phyloP scores from a whole-genome alignment of 202 grass and related monocot species.

The Carex arenaria region DNA sequence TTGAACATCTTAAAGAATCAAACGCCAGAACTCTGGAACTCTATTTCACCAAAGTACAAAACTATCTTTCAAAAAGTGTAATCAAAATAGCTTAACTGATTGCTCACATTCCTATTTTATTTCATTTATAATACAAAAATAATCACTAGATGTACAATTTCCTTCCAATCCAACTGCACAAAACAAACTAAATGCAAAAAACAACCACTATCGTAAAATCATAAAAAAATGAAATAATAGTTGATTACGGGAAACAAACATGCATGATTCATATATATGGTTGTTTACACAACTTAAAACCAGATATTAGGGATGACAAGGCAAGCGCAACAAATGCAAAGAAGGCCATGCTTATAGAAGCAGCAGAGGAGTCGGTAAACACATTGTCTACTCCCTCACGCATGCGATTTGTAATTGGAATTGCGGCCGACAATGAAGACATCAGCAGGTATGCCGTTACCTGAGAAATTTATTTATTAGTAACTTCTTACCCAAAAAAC shows the following conservation, averaged over 20 bases:
- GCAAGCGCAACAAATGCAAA: slow-evolving; percentile 73
- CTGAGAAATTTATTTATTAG: slow-evolving; percentile 26
- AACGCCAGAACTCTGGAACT: background rate
- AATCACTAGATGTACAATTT: background rate
- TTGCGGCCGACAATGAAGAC: slow-evolving; percentile 74
- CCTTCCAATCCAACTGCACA: background rate
- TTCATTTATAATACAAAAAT: background rate
- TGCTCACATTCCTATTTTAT: background rate
- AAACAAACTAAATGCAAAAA: background rate
- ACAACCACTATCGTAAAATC: slow-evolving; percentile 6
- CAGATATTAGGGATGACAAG: slow-evolving; percentile 57
- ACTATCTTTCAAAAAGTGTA: background rate
- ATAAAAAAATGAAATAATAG: slow-evolving; percentile 9
- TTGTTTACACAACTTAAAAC: slow-evolving; percentile 77
- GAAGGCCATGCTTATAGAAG: slow-evolving; percentile 91
- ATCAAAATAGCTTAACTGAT: background rate
- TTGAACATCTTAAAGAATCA: background rate
- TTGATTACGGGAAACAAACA: background rate
- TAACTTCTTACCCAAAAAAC: too few relatives aligned
- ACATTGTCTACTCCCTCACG: slow-evolving; percentile 54
- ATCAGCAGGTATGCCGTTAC: slow-evolving; percentile 70
- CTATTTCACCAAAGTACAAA: background rate
- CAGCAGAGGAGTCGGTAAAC: slow-evolving; percentile 75
- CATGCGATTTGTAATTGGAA: slow-evolving; percentile 79
- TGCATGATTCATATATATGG: slow-evolving; percentile 43